phyloP scores from a whole-genome alignment of 306 rosid genomes.

The Corylus heterophylla region DNA sequence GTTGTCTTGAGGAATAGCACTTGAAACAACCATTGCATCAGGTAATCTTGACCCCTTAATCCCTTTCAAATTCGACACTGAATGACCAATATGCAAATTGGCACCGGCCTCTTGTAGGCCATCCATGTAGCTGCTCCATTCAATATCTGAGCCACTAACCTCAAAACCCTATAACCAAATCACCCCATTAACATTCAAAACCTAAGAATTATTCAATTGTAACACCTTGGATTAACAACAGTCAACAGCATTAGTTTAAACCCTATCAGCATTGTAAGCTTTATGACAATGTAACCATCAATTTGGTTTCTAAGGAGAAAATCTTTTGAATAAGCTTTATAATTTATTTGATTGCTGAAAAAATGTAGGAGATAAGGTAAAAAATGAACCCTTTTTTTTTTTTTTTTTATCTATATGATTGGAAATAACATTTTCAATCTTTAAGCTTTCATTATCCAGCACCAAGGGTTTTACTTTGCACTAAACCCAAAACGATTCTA shows the following conservation, averaged over 20 bases:
- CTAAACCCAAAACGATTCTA: neutral
- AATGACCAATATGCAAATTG: constrained; percentile 25
- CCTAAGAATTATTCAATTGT: neutral
- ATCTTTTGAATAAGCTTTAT: neutral
- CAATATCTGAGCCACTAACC: constrained; percentile 37
- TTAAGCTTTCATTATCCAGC: neutral
- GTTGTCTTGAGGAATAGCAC: constrained; percentile 34
- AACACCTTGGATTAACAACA: neutral
- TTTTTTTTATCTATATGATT: neutral
- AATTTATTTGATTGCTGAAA: neutral
- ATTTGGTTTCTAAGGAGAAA: neutral
- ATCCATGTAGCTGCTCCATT: constrained; percentile 37
- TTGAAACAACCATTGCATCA: constrained; percentile 25
- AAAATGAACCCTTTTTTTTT: neutral
- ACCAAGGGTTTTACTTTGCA: too few species aligned
- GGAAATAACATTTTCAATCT: neutral
- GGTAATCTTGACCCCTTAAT: constrained; percentile 15
- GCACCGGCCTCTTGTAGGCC: constrained; percentile 32
- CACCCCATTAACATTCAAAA: neutral
- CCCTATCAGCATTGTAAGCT: neutral
- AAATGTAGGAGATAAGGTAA: neutral
- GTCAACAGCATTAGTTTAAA: neutral
- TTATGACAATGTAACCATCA: neutral
- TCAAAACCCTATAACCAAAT: constrained; percentile 28
- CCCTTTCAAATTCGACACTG: constrained; percentile 19